Base-by-base conservation (phyloP, 2,329 filamentous ascomycete species). In the Rutstroemia sp. region DNA sequence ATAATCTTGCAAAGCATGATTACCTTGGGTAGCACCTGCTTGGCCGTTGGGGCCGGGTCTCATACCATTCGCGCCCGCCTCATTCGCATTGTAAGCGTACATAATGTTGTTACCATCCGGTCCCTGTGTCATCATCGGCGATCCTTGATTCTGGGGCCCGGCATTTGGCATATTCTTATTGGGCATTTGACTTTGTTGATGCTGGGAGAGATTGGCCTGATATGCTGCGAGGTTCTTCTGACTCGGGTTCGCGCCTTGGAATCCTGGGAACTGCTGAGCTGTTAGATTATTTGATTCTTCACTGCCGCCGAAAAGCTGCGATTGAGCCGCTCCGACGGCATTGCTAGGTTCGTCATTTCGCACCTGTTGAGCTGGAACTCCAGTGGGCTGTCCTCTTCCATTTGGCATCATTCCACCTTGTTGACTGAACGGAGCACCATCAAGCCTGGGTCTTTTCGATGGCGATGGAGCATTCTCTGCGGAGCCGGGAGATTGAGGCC, bases 401-500 rank as follows among this genome's bases (percentile, higher is more conserved):
- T 89, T 90, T 55, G 84, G 82, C 74, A 87, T 87, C 57, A 56
- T 56, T 42, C 55, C 50, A 45, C 75, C 74, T 65, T 86, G 87
- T 68, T 85, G 85, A 61, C 85, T 84, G 73, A 90, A 90, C 9
- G 79, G 79, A 37, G 79, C 79, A 67, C 86, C 85, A 62, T 92
- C 89, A 59, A 96, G 81, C 57, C 92, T 88, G 57, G 86, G 89
- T 67, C 92, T 83, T 76, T 97, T 97, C 61, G 88, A 92, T 2
- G 92, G 92, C 34, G 92, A 97, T 4, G 91, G 90, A 25, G 90
- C 91, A 67, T 94, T 94, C 53, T 96, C 92, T 54, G 85, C 86
- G 39, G 87, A 86, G 51, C 85, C 84, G 7, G 92, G 92, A 37
- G 92, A 96, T 57, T 86, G 85, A 27, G 90, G 86, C 58, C 91